A percentile compares a stretch with the other conserved stretches of the same genome.
Evolutionary conservation across 805 yeast genomes (phyloP).

Genomic region (Cyberlindnera euphorbiae): DNA sequence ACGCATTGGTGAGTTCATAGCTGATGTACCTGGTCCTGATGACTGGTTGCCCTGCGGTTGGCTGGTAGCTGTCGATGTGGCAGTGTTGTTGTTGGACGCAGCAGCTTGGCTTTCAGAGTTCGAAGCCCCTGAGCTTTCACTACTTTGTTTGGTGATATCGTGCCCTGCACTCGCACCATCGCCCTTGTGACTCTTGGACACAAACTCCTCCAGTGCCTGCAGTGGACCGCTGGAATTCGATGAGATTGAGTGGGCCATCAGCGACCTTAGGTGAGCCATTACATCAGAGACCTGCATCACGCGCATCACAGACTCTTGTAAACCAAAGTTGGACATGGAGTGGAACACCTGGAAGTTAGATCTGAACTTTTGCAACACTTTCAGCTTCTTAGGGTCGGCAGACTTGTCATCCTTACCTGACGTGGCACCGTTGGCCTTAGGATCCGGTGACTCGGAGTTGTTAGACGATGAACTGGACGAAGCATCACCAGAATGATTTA

Average conservation of each 20-base stretch:
- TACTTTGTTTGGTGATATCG: too few relatives aligned
- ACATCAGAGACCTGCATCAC: constrained; percentile 73
- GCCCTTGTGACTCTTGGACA: constrained; percentile 12
- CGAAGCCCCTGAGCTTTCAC: too few relatives aligned
- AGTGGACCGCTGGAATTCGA: constrained; percentile 48
- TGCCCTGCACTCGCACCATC: background rate
- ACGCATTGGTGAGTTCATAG: constrained; percentile 9
- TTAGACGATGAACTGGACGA: too few relatives aligned
- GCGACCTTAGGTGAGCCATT: constrained; percentile 63
- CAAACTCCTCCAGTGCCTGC: constrained; percentile 45
- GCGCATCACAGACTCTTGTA: constrained; percentile 62
- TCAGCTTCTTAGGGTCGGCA: constrained; percentile 13
- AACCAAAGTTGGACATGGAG: constrained; percentile 52
- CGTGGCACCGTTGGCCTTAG: constrained; percentile 1
- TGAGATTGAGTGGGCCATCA: constrained; percentile 53
- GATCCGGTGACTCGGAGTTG: too few relatives aligned
- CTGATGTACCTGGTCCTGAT: too few relatives aligned
- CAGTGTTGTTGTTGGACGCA: too few relatives aligned
- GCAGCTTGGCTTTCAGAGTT: too few relatives aligned
- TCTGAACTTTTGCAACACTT: constrained; percentile 28
- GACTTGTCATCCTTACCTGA: constrained; percentile 2
- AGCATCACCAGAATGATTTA: constrained; percentile 2
- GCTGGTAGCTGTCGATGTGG: background rate
- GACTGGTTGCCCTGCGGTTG: too few relatives aligned
- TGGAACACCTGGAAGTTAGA: constrained; percentile 41